These are phyloP conservation scores for Spizellomyces sp. DNA, from an alignment of 192 early-diverging fungal genomes.

Conservation along the genomic window DNA sequence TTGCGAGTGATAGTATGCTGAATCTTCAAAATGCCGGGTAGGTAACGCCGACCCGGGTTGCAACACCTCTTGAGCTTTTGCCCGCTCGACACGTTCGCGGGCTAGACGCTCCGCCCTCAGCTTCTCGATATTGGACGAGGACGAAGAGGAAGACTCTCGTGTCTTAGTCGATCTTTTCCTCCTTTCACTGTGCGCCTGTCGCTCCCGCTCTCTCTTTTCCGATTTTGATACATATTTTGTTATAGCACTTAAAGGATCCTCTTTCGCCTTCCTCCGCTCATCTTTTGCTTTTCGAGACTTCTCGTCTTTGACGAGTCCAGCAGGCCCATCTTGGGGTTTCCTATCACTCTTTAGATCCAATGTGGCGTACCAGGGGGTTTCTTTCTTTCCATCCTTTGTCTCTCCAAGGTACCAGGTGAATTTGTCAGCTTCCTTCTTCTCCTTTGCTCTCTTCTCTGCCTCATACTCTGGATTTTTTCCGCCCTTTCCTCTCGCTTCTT, in stretches of 20 bases:
- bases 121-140: slow-evolving; percentile 31
- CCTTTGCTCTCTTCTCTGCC: slow-evolving; percentile 55
- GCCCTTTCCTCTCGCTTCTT: slow-evolving; percentile 29
- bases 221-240: background rate
- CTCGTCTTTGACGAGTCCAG: background rate
- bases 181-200: background rate
- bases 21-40: slow-evolving; percentile 13
- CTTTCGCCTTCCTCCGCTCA: slow-evolving; percentile 13
- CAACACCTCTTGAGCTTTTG: slow-evolving; percentile 17
- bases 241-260: slow-evolving; percentile 15
- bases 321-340: slow-evolving; percentile 5
- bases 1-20: slow-evolving; percentile 31
- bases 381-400: slow-evolving; percentile 31
- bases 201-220: background rate
- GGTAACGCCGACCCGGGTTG: no score
- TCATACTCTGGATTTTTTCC: slow-evolving; percentile 56
- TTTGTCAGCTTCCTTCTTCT: slow-evolving; percentile 57
- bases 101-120: slow-evolving; percentile 38
- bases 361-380: slow-evolving; percentile 40
- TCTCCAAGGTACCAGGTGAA: slow-evolving; percentile 69
- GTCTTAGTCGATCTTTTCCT: background rate
- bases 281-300: slow-evolving; percentile 5
- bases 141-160: slow-evolving; percentile 5
- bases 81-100: slow-evolving; percentile 32
- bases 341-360: slow-evolving; percentile 1